These are phyloP conservation scores for Hypoxylon sp. DNA, from an alignment of 2,329 filamentous ascomycete species.

Conservation along the genomic window DNA sequence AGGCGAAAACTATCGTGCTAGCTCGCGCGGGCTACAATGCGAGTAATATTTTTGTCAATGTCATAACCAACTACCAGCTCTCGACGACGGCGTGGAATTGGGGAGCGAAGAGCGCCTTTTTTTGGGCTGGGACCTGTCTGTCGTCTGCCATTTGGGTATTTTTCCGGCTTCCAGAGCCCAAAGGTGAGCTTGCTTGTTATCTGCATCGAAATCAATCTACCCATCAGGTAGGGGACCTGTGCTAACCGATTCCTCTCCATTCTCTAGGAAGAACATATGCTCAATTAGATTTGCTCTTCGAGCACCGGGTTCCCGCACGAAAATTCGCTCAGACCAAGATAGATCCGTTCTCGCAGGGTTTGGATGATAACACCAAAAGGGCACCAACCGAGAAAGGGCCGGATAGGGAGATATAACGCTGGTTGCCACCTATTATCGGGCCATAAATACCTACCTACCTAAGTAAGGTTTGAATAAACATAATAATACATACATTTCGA, in stretches of 20 bases:
- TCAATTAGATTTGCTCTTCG: conserved; percentile 58
- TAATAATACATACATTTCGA: conserved; percentile 6
- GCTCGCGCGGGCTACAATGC: conserved; percentile 62
- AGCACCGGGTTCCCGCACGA: conserved; percentile 54
- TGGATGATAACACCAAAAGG: conserved; percentile 21
- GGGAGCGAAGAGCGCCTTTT: conserved; percentile 61
- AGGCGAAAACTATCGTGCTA: conserved; percentile 66
- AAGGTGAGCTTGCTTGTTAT: conserved; percentile 48
- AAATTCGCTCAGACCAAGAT: conserved; percentile 56
- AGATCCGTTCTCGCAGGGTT: conserved; percentile 51
- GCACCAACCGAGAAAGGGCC: conserved; percentile 23
- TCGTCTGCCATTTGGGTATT: conserved; percentile 62
- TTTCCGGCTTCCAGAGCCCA: conserved; percentile 66
- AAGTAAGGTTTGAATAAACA: not conserved
- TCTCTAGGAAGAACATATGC: conserved; percentile 54
- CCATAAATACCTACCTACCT: too few relatives aligned
- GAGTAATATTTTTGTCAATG: conserved; percentile 62
- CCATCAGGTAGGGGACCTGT: not conserved
- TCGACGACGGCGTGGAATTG: conserved; percentile 60
- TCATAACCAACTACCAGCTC: conserved; percentile 62
- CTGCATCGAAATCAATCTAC: not conserved
- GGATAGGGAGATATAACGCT: conserved; percentile 13
- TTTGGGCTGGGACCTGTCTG: conserved; percentile 62
- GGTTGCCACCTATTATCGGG: not conserved
- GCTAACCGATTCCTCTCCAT: conserved; percentile 7